These are phyloP conservation scores for Thamnidium elegans DNA, from an alignment of 192 early-diverging fungal species.

Conservation along the genomic window DNA sequence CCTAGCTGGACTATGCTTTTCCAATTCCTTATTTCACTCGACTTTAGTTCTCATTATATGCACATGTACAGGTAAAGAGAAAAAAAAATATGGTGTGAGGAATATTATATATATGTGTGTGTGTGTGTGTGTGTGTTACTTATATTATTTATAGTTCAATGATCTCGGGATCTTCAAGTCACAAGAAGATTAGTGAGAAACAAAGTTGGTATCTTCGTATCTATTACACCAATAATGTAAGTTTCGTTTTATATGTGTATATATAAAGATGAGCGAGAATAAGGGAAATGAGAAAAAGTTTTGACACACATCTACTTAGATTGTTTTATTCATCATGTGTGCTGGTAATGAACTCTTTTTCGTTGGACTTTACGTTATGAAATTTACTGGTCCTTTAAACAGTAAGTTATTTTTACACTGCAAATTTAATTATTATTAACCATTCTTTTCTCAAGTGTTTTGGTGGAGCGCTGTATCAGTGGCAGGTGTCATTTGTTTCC, in stretches of 20 bases:
- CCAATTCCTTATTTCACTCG: slow-evolving; percentile 88
- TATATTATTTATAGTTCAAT: slow-evolving; percentile 56
- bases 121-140: too few species aligned
- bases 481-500: slow-evolving; percentile 73
- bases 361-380: slow-evolving; percentile 79
- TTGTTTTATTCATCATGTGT: slow-evolving; percentile 89
- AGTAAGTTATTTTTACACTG: slow-evolving; percentile 10
- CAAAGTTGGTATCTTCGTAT: slow-evolving; percentile 77
- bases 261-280: background rate
- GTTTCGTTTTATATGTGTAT: background rate
- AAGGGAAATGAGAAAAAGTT: background rate
- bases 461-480: slow-evolving; percentile 28
- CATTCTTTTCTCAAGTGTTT: slow-evolving; percentile 11
- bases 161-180: slow-evolving; percentile 78
- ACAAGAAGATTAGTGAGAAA: slow-evolving; percentile 80
- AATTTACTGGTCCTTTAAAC: slow-evolving; percentile 29
- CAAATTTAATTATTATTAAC: background rate
- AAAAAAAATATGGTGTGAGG: background rate
- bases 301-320: slow-evolving; percentile 31
- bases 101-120: background rate
- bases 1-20: slow-evolving; percentile 73
- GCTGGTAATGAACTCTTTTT: slow-evolving; percentile 91
- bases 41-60: slow-evolving; percentile 96
- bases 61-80: slow-evolving; percentile 94
- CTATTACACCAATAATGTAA: slow-evolving; percentile 90